Evolutionary conservation across 139 green algal genomes (phyloP), one percentile per base, ranked within the genome.

Genomic region (Asterochloris erici): DNA sequence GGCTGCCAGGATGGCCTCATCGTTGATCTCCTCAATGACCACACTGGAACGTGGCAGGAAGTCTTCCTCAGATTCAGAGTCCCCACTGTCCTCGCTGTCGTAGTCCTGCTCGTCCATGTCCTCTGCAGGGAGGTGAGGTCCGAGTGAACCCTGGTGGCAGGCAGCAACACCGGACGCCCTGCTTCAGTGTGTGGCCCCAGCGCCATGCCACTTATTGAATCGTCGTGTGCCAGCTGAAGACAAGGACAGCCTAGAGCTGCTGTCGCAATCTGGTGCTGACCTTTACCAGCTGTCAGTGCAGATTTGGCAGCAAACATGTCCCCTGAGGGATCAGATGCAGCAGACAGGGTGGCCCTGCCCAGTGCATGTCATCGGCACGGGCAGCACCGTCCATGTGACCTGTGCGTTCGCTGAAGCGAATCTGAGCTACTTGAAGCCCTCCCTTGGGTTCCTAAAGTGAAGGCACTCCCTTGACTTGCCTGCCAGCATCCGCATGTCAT

Each of bases 41-140:
- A 81, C 77, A 14, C 77, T 81, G n/a, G 77, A 73, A 14, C 26
- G 27, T 54, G 61, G 63, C 78, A 63, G n/a, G 27, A 73, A 82
- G 13, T 63, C 78, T 29, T 82, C 74, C 27, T 79, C 63, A 26
- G 19, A 61, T 60, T 82, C 78, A 19, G 79, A 75, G 11, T 88
- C 84, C 0, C 90, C 84, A 60, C 81, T 80, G 16, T 84, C 82
- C n/a, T 87, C 78, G 38, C 79, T 78, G 4, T 62, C 80, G 24
- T 82, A 68, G 21, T 84, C 83, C 1, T 87, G 82, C 54, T 86
- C 87, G 23, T 88, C 80, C 19, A 79, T 54, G 21, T 79, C 74
- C 38, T 87, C 79, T 24, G 62, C 63, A 84, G 75, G 61, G 79
- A 79, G 66, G 38, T 69, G 47, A 10, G 61, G 64, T 86, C 68